Evolutionary conservation across 2,329 filamentous ascomycete genomes (phyloP), one percentile per base, ranked within the genome.

Genomic region (Bipolaris bicolor): DNA sequence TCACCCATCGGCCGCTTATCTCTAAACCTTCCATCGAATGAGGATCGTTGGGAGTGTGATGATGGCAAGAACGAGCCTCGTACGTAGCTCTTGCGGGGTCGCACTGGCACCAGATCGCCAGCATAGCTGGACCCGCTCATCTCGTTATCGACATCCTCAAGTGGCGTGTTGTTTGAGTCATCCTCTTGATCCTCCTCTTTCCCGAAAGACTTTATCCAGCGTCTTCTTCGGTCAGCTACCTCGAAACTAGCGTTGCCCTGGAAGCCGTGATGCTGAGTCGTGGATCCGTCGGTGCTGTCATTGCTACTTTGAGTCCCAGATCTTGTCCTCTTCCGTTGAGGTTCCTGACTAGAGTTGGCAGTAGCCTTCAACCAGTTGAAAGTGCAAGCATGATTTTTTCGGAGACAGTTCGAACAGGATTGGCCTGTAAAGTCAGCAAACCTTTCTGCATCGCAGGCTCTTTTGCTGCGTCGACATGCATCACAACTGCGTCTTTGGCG

Each of bases 401-500:
- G 75, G 29, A 68, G 74, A 62, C 78, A 80, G 54, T 80, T 80
- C 1, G 74, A 73, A 44, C 78, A 80, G 5, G 69, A 62, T 22
- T 60, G 46, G 62, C 64, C 13, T 66, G 40, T 45, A 70, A 58
- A 16, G 61, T 65, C 46, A 63, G 67, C 47, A 66, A 69, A 16
- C 70, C 34, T 70, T 7, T 65, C 67, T 5, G 76, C 78, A 64
- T 81, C 77, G 61, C 79, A 81, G 3, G 75, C 77, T 55, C 77
- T 65, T 62, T 80, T 80, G 31, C 78, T 78, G 56, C 75, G 76
- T 34, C 78, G 72, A 59, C 79, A 81, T 48, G 78, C 77, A 55
- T 81, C 79, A 58, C 79, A 81, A 55, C 78, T 79, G 37, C 78
- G 74, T 26, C 45, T 45, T 29, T 60, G 57, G 7, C 54, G 56